A percentile compares a stretch with the other conserved stretches of the same genome.
phyloP scores from a whole-genome alignment of 768 basidiomycete genomes.

The Naganishia vaughanmartiniae region DNA sequence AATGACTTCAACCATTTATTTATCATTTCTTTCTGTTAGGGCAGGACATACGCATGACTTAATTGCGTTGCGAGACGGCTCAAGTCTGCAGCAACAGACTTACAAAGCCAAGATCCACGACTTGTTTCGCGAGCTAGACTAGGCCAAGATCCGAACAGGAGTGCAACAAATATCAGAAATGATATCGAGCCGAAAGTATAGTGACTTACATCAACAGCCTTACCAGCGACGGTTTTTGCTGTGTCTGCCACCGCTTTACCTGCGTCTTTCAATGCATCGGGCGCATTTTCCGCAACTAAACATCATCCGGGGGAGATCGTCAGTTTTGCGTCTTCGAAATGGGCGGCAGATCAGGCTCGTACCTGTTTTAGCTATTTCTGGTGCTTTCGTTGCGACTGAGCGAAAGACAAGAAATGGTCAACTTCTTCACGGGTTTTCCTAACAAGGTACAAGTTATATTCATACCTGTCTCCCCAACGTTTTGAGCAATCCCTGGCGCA shows the following conservation, averaged over 20 bases:
- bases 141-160: neutral
- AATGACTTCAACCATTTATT: neutral
- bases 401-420: no score
- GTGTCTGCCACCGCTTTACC: neutral
- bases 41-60: neutral
- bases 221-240: neutral
- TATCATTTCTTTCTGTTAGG: neutral
- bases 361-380: no score
- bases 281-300: neutral
- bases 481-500: no score
- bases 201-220: slow-evolving; percentile 5
- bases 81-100: neutral
- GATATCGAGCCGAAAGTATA: neutral
- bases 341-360: no score
- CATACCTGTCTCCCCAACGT: neutral
- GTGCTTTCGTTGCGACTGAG: no score
- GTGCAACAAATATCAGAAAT: no score
- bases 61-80: neutral
- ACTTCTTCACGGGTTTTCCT: no score
- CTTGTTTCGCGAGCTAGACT: neutral
- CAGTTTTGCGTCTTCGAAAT: neutral
- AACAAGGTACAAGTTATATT: no score
- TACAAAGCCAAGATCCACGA: neutral
- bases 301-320: neutral
- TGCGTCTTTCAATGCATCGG: neutral